These are phyloP conservation scores for Globisporangium perplexum DNA, from an alignment of 352 stramenopile genomes.

Conservation along the genomic window DNA sequence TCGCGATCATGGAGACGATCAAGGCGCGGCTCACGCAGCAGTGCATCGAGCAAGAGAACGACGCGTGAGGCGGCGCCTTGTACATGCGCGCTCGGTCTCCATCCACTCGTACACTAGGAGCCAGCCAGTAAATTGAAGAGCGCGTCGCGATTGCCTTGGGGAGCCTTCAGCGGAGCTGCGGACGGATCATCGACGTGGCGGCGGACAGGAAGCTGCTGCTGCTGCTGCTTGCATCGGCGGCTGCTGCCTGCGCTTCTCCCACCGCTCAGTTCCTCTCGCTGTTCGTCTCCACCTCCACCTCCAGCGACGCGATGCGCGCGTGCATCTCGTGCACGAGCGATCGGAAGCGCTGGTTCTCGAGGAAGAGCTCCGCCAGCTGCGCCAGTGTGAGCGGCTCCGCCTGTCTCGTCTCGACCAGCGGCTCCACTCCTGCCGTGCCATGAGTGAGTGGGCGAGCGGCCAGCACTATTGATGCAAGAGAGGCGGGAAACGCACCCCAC, in stretches of 20 bases:
- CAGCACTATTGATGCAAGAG: not conserved
- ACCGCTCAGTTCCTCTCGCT: too few relatives aligned
- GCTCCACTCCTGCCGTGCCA: conserved; percentile 25
- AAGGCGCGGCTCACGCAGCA: conserved; percentile 60
- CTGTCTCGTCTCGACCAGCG: conserved; percentile 25
- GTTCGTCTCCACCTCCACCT: not conserved
- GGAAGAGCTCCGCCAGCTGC: conserved; percentile 22
- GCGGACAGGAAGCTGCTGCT: too few relatives aligned
- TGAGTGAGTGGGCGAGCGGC: not conserved
- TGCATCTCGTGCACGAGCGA: conserved; percentile 33
- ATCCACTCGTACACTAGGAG: too few relatives aligned
- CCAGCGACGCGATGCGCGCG: conserved; percentile 21
- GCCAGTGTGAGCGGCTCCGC: conserved; percentile 12
- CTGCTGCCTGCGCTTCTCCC: too few relatives aligned
- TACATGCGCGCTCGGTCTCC: not conserved
- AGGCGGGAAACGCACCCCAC: conserved; percentile 23
- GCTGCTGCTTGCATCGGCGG: too few relatives aligned
- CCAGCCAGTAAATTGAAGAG: too few relatives aligned
- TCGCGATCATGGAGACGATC: conserved; percentile 69
- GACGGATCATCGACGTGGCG: too few relatives aligned
- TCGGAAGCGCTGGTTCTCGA: conserved; percentile 27
- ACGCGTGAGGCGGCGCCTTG: conserved; percentile 22
- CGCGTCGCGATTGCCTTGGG: too few relatives aligned
- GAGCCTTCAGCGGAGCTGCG: too few relatives aligned
- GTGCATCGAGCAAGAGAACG: conserved; percentile 42